Evolutionary conservation across 257 asterid species (phyloP), one percentile per base, ranked within the genome.

Genomic region (Nicotiana sylvestris): DNA sequence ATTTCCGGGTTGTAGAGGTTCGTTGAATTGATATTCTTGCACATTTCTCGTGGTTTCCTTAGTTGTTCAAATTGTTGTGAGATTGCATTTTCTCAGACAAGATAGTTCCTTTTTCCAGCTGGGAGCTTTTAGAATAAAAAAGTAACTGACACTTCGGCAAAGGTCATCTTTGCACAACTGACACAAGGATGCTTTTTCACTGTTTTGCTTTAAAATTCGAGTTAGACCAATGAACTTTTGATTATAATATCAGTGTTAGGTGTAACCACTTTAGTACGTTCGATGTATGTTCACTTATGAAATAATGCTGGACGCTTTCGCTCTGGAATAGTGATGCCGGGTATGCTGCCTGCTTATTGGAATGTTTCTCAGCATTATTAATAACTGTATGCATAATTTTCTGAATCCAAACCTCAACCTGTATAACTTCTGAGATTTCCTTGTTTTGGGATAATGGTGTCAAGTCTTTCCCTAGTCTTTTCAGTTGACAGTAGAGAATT

Each of bases 1-100:
- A 87, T 83, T 86, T 91, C 61, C 91, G 62, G 76, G 88, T 86
- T 67, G 84, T 83, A 74, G 95, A 94, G 98, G 98, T 94, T 55
- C 6, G 91, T 85, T 72, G 39, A 25, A 77, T 81, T 57, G 64
- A 51, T 51, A 29, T 51, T 49, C 80, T 76, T 27, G 64, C 65
- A 49, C 25, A 12, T 6, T 39, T 25, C 29, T 67, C 46, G 6
- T 27, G 6, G 18, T 2, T 81, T 32, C 11, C 69, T 57, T 61
- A 25, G 25, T 27, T 67, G 17, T 43, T 43, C 3, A 43, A 2
- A 2, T 9, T 43, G 51, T 43, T 43, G 51, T 43, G 12, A 43
- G 12, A 43, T 43, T 8, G 51, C 12, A 2, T 43, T 43, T 43
- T 43, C 3, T 43, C 51, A 0, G 51, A 43, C 51, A 9, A 43